Percentiles rank a stretch among this genome's conserved stretches.
phyloP scores from a whole-genome alignment of 352 stramenopile genomes.

The Phytophthora sansomeana region DNA sequence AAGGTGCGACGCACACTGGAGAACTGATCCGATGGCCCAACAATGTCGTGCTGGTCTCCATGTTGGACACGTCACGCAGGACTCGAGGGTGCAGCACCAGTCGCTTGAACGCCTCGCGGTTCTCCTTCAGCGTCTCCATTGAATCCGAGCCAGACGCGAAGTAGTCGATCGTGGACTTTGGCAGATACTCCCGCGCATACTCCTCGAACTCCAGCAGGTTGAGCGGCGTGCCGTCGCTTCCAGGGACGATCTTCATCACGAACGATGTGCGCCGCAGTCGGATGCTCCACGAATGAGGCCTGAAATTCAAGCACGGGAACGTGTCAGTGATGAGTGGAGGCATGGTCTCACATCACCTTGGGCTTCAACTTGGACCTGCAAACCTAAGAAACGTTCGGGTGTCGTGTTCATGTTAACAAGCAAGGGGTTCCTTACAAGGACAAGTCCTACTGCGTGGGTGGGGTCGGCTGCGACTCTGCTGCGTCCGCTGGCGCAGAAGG shows the following conservation, averaged over 20 bases:
- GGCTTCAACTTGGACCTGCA: constrained; percentile 3
- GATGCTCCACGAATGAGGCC: constrained; percentile 12
- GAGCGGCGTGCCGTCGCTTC: constrained; percentile 72
- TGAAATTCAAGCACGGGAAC: constrained; percentile 17
- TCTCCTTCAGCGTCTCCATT: constrained; percentile 83
- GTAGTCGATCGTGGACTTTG: constrained; percentile 92
- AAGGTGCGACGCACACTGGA: constrained; percentile 93
- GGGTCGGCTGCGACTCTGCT: constrained; percentile 27
- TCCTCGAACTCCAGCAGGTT: constrained; percentile 93
- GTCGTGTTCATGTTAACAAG: constrained; percentile 37
- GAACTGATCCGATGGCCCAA: constrained; percentile 91
- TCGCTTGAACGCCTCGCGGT: constrained; percentile 92
- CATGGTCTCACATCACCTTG: constrained; percentile 1
- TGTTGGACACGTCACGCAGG: constrained; percentile 93
- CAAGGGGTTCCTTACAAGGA: constrained; percentile 13
- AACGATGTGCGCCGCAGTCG: constrained; percentile 3
- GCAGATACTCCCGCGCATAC: constrained; percentile 86
- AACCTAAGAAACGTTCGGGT: constrained; percentile 15
- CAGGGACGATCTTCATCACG: constrained; percentile 67
- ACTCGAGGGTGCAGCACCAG: constrained; percentile 95
- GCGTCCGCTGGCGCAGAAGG: constrained; percentile 29
- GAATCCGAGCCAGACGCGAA: constrained; percentile 94
- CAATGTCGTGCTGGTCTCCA: constrained; percentile 93
- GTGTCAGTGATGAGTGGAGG: neutral
- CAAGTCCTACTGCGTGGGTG: constrained; percentile 30